These are phyloP conservation scores for Starmera amethionina DNA, from an alignment of 805 yeast genomes.

Conservation along the genomic window DNA sequence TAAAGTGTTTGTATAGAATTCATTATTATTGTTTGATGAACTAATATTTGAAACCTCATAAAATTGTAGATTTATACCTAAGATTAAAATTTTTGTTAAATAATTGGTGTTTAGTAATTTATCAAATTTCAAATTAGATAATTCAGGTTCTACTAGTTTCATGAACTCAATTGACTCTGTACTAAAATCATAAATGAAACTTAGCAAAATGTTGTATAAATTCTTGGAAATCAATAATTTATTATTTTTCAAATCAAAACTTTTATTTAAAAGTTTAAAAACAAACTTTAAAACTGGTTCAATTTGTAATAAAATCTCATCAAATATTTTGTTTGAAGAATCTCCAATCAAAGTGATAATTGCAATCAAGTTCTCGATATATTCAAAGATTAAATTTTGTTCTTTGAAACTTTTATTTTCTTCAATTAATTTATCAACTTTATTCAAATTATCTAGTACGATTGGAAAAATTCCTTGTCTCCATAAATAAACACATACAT, in stretches of 20 bases:
- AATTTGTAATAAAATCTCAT: slow-evolving; percentile 22
- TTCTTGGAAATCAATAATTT: slow-evolving; percentile 26
- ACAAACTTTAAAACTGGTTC: slow-evolving; percentile 18
- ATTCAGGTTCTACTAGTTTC: slow-evolving; percentile 1
- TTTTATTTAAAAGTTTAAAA: slow-evolving; percentile 19
- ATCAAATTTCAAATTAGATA: not conserved
- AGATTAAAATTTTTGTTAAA: slow-evolving; percentile 22
- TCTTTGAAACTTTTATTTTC: slow-evolving; percentile 33
- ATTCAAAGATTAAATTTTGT: slow-evolving; percentile 46
- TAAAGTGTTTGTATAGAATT: slow-evolving; percentile 16
- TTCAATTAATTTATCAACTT: slow-evolving; percentile 39
- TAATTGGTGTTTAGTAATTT: slow-evolving; percentile 8
- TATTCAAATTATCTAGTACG: slow-evolving; percentile 41
- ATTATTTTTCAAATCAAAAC: slow-evolving; percentile 16
- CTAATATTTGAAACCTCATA: slow-evolving; percentile 18
- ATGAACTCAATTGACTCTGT: slow-evolving; percentile 50
- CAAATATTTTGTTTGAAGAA: slow-evolving; percentile 53
- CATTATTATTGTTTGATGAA: slow-evolving; percentile 4
- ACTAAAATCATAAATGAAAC: slow-evolving; percentile 50
- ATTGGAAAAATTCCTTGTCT: slow-evolving; percentile 67
- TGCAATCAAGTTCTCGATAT: slow-evolving; percentile 64
- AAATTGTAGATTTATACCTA: slow-evolving; percentile 29
- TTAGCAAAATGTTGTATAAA: slow-evolving; percentile 43
- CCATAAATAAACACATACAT: slow-evolving; percentile 65
- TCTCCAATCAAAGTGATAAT: slow-evolving; percentile 57